phyloP scores from a whole-genome alignment of 306 rosid species.

The Calophaca sinica region DNA sequence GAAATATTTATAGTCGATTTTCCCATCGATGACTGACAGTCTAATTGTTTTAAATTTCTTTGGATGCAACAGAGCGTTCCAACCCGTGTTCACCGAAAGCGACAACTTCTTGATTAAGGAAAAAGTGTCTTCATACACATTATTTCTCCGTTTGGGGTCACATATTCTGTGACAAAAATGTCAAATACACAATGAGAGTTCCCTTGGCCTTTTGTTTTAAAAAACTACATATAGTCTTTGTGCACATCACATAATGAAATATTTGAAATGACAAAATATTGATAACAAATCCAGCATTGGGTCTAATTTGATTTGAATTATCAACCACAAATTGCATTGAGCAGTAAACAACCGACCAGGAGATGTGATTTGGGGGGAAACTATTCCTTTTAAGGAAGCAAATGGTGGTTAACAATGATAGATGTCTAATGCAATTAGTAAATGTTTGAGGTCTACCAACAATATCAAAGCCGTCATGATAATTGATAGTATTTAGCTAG shows the following conservation, averaged over 20 bases:
- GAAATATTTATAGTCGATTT: too few relatives aligned
- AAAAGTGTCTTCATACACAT: too few relatives aligned
- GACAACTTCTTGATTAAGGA: too few relatives aligned
- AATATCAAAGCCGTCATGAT: conserved; percentile 52
- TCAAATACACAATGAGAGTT: too few relatives aligned
- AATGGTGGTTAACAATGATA: conserved; percentile 52
- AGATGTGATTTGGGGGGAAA: conserved; percentile 48
- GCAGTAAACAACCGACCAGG: conserved; percentile 57
- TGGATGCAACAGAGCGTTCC: too few relatives aligned
- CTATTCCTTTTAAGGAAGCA: conserved; percentile 71
- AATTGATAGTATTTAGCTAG: conserved; percentile 52
- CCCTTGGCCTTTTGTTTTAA: too few relatives aligned
- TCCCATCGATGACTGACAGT: too few relatives aligned
- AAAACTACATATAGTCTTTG: neutral
- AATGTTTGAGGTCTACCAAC: conserved; percentile 70
- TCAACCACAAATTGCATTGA: conserved; percentile 37
- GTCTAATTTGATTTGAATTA: conserved; percentile 26
- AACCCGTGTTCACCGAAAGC: too few relatives aligned
- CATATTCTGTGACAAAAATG: too few relatives aligned
- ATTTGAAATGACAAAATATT: conserved; percentile 1
- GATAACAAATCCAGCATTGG: conserved; percentile 24
- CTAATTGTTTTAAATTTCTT: too few relatives aligned
- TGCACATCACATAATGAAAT: conserved; percentile 24
- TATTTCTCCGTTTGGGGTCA: too few relatives aligned
- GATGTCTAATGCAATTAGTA: conserved; percentile 46